phyloP scores from a whole-genome alignment of 129 eudicot species.

The Oenanthe sinensis region DNA sequence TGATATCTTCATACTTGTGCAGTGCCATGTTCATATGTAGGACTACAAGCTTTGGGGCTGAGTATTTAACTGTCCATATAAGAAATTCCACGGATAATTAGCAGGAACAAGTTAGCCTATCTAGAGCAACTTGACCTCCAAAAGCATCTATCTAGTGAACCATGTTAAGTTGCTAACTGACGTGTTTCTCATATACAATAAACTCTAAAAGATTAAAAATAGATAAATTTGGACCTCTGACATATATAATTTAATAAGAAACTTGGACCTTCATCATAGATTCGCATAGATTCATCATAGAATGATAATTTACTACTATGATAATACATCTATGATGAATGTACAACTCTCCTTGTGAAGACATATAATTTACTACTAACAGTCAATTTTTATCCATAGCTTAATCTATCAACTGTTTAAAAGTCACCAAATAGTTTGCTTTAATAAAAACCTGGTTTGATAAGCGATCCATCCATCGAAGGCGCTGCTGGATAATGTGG shows the following conservation, averaged over 20 bases:
- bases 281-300: too few species aligned
- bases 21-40: constrained; percentile 99
- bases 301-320: too few species aligned
- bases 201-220: background rate
- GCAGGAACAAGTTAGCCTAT: background rate
- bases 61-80: constrained; percentile 44
- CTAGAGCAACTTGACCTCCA: background rate
- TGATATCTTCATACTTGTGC: constrained; percentile 90
- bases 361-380: background rate
- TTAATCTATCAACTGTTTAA: background rate
- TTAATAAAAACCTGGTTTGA: constrained; percentile 55
- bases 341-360: background rate
- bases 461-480: constrained; percentile 49
- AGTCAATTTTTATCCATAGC: background rate
- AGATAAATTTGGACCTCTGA: background rate
- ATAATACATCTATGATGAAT: too few species aligned
- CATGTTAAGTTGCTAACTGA: background rate
- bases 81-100: background rate
- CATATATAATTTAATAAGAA: background rate
- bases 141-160: background rate
- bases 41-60: constrained; percentile 90
- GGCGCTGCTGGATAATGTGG: constrained; percentile 56
- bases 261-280: too few species aligned
- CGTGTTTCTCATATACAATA: background rate
- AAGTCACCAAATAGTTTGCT: background rate